These are phyloP conservation scores for Mycena rosella DNA, from an alignment of 768 basidiomycete genomes.

Conservation along the genomic window DNA sequence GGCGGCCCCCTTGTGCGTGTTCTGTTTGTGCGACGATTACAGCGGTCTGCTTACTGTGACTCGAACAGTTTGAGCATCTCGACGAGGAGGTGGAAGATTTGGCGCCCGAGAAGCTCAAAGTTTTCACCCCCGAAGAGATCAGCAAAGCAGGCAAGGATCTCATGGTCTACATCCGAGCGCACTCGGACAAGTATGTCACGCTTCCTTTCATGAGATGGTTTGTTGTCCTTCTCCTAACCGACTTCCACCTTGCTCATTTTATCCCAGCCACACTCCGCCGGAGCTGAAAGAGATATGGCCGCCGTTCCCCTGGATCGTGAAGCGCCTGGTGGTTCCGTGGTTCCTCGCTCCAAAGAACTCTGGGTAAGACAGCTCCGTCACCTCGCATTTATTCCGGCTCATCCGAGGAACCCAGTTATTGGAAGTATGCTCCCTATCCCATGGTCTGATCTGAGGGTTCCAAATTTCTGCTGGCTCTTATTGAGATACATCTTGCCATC, in stretches of 20 bases:
- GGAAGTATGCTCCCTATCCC: constrained; percentile 33
- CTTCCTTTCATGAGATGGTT: constrained; percentile 55
- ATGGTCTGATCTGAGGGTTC: neutral
- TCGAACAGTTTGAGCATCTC: constrained; percentile 49
- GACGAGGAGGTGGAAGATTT: constrained; percentile 54
- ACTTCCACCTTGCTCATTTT: neutral
- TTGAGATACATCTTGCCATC: too few species aligned
- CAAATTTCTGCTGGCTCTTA: too few species aligned
- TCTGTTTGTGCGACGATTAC: too few species aligned
- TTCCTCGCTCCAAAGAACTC: constrained; percentile 49
- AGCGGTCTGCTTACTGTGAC: neutral
- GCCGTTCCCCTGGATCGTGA: constrained; percentile 52
- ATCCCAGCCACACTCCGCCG: constrained; percentile 52
- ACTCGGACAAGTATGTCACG: constrained; percentile 48
- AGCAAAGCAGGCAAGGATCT: constrained; percentile 31
- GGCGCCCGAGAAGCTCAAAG: constrained; percentile 46
- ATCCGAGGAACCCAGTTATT: constrained; percentile 15
- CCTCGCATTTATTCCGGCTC: neutral
- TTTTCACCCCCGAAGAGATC: constrained; percentile 46
- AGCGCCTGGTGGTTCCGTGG: constrained; percentile 52
- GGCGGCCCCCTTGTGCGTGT: constrained; percentile 48
- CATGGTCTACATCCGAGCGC: constrained; percentile 41
- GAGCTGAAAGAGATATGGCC: constrained; percentile 55
- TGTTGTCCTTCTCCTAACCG: neutral
- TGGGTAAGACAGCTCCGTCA: constrained; percentile 41